Evolutionary conservation across 2,329 filamentous ascomycete genomes (phyloP), one percentile per base, ranked within the genome.

Genomic region (Fusarium sp.): DNA sequence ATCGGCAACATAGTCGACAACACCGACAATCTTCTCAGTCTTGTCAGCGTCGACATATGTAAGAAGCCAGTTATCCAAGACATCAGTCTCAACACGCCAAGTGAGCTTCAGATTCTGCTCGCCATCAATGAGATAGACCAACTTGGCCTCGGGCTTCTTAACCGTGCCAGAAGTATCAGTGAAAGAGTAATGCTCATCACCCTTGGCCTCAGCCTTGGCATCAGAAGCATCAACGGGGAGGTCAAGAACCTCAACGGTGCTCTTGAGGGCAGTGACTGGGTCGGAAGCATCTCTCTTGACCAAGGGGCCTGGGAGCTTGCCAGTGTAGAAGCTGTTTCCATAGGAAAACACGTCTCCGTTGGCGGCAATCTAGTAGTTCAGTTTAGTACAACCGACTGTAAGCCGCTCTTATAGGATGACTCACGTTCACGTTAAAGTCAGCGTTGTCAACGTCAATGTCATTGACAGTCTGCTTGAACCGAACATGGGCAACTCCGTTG

Each of bases 381-480:
- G 6, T 13, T 53, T 16, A 36, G 31, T 11, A n/a, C 2, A n/a
- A 8, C 14, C n/a, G n/a, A n/a, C n/a, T n/a, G n/a, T n/a, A n/a
- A n/a, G n/a, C n/a, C n/a, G n/a, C n/a, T n/a, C n/a, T n/a, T n/a
- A n/a, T n/a, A n/a, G n/a, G n/a, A 11, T 6, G 6, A 79, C 85
- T 78, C 70, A 88, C 85, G 67, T 89, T 89, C 51, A 89, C 84
- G 56, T 88, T 87, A 71, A 88, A 87, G 72, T 87, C 85, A 1
- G 84, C 85, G 70, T 89, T 89, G 70, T 88, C 87, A 64, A 89
- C 83, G 65, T 89, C 87, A 23, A 89, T 74, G 1, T 83, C 86
- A 58, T 88, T 84, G 6, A 81, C 78, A 0, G 86, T 88, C 77
- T 89, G 87, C 77, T 85, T 86, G 73, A 89, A 87, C 75, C 87